Conservation (phyloP, 371 early-diverging fungal genomes). For the Chytridiales sp. region DNA sequence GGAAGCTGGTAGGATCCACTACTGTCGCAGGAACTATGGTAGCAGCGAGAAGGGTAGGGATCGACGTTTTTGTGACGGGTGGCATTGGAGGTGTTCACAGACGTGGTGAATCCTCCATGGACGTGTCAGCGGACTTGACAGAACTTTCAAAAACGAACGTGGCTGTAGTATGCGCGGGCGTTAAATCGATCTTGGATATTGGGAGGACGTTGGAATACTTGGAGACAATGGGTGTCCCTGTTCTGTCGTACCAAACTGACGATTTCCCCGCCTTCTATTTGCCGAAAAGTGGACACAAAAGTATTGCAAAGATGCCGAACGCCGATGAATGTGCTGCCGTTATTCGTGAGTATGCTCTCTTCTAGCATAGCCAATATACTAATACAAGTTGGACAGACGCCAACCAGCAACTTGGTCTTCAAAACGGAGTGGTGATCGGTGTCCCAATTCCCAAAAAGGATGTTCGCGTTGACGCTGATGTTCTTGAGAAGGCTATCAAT, state of each 20-base stretch:
- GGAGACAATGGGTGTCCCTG: slow-evolving; percentile 93
- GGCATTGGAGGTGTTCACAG: slow-evolving; percentile 97
- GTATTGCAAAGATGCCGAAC: slow-evolving; percentile 48
- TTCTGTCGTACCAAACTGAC: slow-evolving; percentile 66
- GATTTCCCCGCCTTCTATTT: slow-evolving; percentile 92
- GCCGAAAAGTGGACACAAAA: slow-evolving; percentile 60
- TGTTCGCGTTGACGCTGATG: slow-evolving; percentile 57
- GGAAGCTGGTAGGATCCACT: slow-evolving; percentile 24
- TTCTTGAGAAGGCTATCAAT: slow-evolving; percentile 69
- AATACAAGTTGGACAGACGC: slow-evolving; percentile 58
- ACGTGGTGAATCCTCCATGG: slow-evolving; percentile 74
- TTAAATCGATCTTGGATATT: slow-evolving; percentile 91
- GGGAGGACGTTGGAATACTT: slow-evolving; percentile 84
- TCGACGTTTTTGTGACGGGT: slow-evolving; percentile 90
- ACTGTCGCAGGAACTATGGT: slow-evolving; percentile 91
- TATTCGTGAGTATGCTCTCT: slow-evolving; percentile 47
- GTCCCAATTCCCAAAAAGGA: slow-evolving; percentile 81
- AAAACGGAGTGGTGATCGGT: slow-evolving; percentile 83
- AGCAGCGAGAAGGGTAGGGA: slow-evolving; percentile 79
- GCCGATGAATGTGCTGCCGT: slow-evolving; percentile 66
- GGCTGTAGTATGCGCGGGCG: slow-evolving; percentile 91
- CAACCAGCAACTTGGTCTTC: slow-evolving; percentile 62
- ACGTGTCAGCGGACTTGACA: slow-evolving; percentile 88
- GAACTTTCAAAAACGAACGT: slow-evolving; percentile 91
- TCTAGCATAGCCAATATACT: not conserved